Percentiles rank a stretch among this genome's conserved stretches.
These are phyloP conservation scores for Graphium sp. DNA, from an alignment of 2,329 filamentous ascomycete genomes.

Conservation along the genomic window DNA sequence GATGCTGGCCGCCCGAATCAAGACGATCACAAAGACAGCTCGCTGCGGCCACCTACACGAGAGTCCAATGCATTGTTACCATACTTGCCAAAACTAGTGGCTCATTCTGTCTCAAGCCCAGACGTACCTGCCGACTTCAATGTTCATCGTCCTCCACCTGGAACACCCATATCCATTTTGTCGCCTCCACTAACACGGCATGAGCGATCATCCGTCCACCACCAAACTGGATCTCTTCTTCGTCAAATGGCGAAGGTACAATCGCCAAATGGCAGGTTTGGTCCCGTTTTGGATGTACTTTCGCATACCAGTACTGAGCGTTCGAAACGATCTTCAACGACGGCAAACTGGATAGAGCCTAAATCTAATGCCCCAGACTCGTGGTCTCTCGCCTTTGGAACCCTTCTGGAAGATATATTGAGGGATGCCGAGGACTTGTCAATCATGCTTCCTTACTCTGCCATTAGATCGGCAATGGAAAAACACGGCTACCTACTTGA, in stretches of 20 bases:
- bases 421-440: slow-evolving; percentile 44
- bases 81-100: slow-evolving; percentile 22
- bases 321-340: not conserved
- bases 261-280: slow-evolving; percentile 31
- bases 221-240: slow-evolving; percentile 27
- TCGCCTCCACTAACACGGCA: slow-evolving; percentile 13
- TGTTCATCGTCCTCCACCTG: slow-evolving; percentile 20
- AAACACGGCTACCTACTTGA: slow-evolving; percentile 32
- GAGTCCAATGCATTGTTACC: slow-evolving; percentile 9
- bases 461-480: slow-evolving; percentile 32
- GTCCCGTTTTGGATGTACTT: slow-evolving; percentile 21
- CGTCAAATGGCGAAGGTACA: slow-evolving; percentile 23
- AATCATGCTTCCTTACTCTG: slow-evolving; percentile 37
- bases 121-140: slow-evolving; percentile 20
- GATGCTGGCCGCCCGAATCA: too few species aligned
- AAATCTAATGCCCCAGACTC: slow-evolving; percentile 14
- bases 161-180: slow-evolving; percentile 19
- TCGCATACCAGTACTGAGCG: not conserved
- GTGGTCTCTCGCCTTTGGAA: slow-evolving; percentile 41
- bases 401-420: slow-evolving; percentile 35
- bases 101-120: slow-evolving; percentile 14
- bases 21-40: too few species aligned
- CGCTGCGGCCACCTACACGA: not conserved
- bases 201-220: slow-evolving; percentile 22
- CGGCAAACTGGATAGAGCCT: not conserved